phyloP scores from a whole-genome alignment of 495 filamentous ascomycete species.

The Lichenothelia convexa region DNA sequence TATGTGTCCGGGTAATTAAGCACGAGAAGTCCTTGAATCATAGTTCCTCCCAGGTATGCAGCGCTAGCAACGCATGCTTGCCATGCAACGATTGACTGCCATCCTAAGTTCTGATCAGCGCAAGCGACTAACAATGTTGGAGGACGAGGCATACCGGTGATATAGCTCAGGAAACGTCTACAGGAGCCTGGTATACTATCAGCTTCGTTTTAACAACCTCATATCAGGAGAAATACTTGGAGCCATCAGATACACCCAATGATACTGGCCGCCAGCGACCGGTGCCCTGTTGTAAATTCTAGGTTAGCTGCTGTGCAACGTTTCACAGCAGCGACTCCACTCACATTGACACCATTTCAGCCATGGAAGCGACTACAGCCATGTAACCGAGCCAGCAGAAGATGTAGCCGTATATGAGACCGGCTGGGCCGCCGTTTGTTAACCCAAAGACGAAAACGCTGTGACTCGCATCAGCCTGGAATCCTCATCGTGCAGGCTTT shows the following conservation, averaged over 20 bases:
- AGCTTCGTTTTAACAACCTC: too few species aligned
- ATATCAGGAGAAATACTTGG: neutral
- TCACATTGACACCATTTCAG: constrained; percentile 3
- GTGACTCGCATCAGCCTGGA: neutral
- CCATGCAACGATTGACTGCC: constrained; percentile 6
- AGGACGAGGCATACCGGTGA: constrained; percentile 1
- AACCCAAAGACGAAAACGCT: constrained; percentile 3
- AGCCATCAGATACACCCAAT: constrained; percentile 5
- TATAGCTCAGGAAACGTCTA: neutral
- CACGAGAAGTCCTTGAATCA: constrained; percentile 6
- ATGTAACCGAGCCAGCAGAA: constrained; percentile 5
- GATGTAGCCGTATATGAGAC: constrained; percentile 7
- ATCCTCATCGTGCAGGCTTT: neutral
- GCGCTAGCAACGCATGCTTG: constrained; percentile 1
- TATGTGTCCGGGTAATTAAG: constrained; percentile 7
- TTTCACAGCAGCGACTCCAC: too few species aligned
- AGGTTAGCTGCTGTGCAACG: too few species aligned
- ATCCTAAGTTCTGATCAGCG: neutral
- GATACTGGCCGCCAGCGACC: constrained; percentile 5
- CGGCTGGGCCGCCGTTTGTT: constrained; percentile 7
- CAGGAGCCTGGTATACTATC: too few species aligned
- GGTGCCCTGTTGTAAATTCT: too few species aligned
- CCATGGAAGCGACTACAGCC: neutral
- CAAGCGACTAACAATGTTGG: constrained; percentile 1
- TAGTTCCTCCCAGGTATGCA: constrained; percentile 5